Conservation (phyloP, 192 early-diverging fungal genomes). For the Rhizophlyctis rosea region DNA sequence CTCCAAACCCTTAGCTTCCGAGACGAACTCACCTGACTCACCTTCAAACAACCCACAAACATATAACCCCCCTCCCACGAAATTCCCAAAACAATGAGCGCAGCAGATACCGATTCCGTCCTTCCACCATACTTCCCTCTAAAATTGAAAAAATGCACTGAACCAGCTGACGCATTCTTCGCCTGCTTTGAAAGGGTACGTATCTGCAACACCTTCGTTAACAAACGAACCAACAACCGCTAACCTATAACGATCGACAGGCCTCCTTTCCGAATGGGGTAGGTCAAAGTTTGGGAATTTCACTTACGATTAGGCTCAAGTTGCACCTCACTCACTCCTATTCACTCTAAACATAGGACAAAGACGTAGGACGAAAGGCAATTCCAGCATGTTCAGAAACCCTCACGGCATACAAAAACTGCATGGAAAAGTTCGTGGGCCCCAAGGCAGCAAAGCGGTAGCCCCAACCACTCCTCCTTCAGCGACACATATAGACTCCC, state of each 20-base stretch:
- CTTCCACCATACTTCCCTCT: slow-evolving; percentile 53
- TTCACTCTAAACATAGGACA: slow-evolving; percentile 25
- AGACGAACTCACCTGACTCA: too few species aligned
- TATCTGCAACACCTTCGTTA: background rate
- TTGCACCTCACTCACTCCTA: background rate
- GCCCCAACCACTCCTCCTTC: too few species aligned
- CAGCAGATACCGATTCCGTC: slow-evolving; percentile 1
- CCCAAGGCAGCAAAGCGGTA: slow-evolving; percentile 12
- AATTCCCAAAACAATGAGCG: too few species aligned
- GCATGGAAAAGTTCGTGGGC: slow-evolving; percentile 49
- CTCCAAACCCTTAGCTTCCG: too few species aligned
- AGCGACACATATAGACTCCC: too few species aligned
- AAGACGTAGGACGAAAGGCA: slow-evolving; percentile 36
- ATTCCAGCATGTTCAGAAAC: slow-evolving; percentile 34
- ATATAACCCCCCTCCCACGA: too few species aligned
- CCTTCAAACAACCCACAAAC: too few species aligned
- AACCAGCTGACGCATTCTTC: slow-evolving; percentile 47
- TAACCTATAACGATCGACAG: background rate
- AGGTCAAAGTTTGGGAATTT: background rate
- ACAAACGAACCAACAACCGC: slow-evolving; percentile 6
- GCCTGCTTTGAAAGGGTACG: slow-evolving; percentile 43
- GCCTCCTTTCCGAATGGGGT: slow-evolving; percentile 42
- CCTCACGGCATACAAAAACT: slow-evolving; percentile 43
- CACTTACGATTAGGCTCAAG: background rate
- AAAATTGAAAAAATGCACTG: slow-evolving; percentile 45